phyloP scores from a whole-genome alignment of 1,284 basidiomycete genomes.

The Leccinum proliferum region DNA sequence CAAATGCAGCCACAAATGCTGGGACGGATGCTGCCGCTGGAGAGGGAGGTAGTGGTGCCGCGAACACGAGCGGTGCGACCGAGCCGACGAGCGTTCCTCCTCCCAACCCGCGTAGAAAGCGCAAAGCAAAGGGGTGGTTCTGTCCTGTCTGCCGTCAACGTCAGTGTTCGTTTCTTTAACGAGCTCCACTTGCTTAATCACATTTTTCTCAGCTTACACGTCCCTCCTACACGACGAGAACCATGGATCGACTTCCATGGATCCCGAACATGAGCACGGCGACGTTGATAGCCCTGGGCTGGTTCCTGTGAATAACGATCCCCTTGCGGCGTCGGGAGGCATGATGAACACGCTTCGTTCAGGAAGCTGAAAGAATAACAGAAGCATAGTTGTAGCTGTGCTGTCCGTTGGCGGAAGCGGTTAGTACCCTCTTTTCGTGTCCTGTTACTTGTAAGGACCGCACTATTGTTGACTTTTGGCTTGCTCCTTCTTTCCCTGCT shows the following conservation, averaged over 20 bases:
- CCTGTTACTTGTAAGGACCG: no score
- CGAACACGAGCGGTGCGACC: conserved; percentile 16
- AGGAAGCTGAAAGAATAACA: conserved; percentile 99
- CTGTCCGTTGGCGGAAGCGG: conserved; percentile 96
- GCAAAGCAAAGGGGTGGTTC: conserved; percentile 93
- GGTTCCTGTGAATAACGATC: conserved; percentile 6
- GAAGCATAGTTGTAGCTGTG: conserved; percentile 92
- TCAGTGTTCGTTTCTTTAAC: conserved; percentile 33
- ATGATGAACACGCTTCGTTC: conserved; percentile 23
- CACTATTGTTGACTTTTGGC: no score
- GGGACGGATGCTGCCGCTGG: conserved; percentile 8
- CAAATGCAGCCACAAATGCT: conserved; percentile 13
- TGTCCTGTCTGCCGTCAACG: conserved; percentile 91
- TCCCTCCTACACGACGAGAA: conserved; percentile 57
- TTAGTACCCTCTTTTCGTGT: conserved; percentile 25
- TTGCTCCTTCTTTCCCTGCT: no score
- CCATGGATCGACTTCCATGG: conserved; percentile 32
- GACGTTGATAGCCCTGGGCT: neutral
- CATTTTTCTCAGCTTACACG: conserved; percentile 64
- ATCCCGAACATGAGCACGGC: conserved; percentile 24
- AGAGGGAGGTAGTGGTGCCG: conserved; percentile 17
- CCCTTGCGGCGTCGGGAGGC: conserved; percentile 17
- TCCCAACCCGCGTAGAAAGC: conserved; percentile 59
- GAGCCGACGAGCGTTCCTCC: conserved; percentile 25
- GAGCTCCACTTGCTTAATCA: neutral